A percentile compares a stretch with the other conserved stretches of the same genome.
Evolutionary conservation across 352 stramenopile genomes (phyloP).

Genomic region (Blastocystis hominis): DNA sequence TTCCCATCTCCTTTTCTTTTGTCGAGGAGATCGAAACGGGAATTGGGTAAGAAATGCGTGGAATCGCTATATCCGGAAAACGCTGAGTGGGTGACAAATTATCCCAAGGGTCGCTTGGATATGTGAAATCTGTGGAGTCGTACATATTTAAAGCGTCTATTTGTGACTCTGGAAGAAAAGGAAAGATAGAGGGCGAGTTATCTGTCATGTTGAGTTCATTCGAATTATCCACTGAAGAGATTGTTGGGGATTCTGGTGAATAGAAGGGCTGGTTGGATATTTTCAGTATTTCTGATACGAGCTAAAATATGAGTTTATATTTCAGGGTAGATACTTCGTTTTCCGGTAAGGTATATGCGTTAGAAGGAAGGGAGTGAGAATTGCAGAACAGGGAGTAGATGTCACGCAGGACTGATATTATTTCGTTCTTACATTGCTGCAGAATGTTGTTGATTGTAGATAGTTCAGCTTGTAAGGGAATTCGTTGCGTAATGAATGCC

Average conservation of each 20-base stretch:
- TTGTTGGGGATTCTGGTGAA: neutral
- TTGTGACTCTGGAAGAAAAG: neutral
- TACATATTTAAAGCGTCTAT: neutral
- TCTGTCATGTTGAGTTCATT: neutral
- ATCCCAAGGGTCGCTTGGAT: neutral
- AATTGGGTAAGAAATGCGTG: neutral
- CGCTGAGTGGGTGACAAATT: neutral
- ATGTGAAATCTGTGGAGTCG: neutral
- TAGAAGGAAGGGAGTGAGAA: neutral
- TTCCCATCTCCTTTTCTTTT: neutral
- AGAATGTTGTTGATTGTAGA: neutral
- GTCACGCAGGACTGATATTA: neutral
- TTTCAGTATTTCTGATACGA: neutral
- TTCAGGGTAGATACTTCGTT: neutral
- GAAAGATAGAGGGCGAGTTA: neutral
- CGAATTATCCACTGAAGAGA: neutral
- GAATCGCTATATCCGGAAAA: neutral
- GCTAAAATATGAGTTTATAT: neutral
- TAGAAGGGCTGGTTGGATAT: neutral
- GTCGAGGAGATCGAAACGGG: neutral
- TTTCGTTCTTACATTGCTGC: slow-evolving; percentile 18
- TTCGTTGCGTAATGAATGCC: neutral
- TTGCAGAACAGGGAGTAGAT: neutral
- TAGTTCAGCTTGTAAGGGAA: neutral
- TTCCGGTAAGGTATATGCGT: neutral